Evolutionary conservation across 306 rosid species (phyloP), one percentile per base, ranked within the genome.

Genomic region (Ziziphus jujuba): DNA sequence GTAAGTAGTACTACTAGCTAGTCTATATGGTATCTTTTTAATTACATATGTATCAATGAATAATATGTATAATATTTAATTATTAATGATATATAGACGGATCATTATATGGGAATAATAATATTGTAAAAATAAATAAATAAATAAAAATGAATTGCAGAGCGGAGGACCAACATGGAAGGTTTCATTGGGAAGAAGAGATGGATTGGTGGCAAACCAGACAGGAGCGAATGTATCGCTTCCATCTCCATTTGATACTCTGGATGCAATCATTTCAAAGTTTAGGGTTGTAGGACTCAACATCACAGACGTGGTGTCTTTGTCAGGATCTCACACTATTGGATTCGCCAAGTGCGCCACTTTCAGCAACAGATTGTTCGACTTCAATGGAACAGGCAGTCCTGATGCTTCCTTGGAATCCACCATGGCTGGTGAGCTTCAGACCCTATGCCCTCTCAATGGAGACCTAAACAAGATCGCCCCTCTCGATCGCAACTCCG

Each of bases 291-390:
- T 38, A 3, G 93, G 97, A 65, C 93, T 91, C 13, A 47, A 84
- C 66, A 20, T 76, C 69, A 75, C 70, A 3, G 97, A 91, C 6
- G 89, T 91, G 34, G 96, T 80, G 10, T 56, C 91, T 40, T 75
- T 91, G 72, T 88, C 97, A 23, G 98, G 98, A n/a, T 95, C 80
- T 0, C 98, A 93, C 70, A 93, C 98, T 2, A 76, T 90, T 66
- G 97, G 98, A 8, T 31, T 73, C 55, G 84, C 95, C 60, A 88
- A 81, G 76, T 93, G 98, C 63, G 67, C 65, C 21, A 49, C 76
- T 11, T 93, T 90, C 66, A 81, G 80, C 89, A 76, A 83, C 20
- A 85, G 97, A 69, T 64, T 93, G 53, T 88, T 80, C 95, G 78
- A 92, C 79, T 92, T 90, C 85, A 72, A 79, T 7, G 81, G 77